Evolutionary conservation across 768 basidiomycete species (phyloP), one percentile per base, ranked within the genome.

Genomic region (Termitomyces sp.): DNA sequence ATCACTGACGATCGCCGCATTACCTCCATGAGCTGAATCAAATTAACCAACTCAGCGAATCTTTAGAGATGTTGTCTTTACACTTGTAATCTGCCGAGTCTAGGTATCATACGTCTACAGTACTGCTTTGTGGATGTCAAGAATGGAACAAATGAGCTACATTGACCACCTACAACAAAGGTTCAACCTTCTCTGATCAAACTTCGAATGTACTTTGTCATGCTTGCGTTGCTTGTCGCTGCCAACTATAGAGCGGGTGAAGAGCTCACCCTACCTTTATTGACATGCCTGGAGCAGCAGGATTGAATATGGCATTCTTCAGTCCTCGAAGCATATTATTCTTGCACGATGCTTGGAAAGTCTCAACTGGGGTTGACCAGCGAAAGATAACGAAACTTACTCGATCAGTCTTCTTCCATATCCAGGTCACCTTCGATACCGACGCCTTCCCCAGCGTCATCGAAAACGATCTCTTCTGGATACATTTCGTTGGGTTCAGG

Each of bases 381-480:
- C 3, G 38, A 13, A 18, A 48, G 16, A 47, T 38, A 26, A 2
- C 24, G 35, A 10, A 22, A n/a, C 52, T 30, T 6, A 52, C 52
- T 46, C 18, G n/a, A 32, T 68, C 59, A 82, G 52, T 83, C 80
- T 56, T 85, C 84, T 2, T 86, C 83, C 71, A 86, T 78, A 60
- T 87, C 88, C 52, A 90, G 74, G 66, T 90, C 87, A 4, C 85
- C 88, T 67, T 89, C 85, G 1, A 88, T 70, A 10, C 86, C 86
- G 9, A 69, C 76, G 5, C 88, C 88, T 58, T 85, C 84, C 0
- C 86, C 88, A 4, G 72, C 71, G 63, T 89, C 87, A 56, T 88
- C 87, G 57, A 85, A 88, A 5, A 79, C 73, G 18, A 74, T 69
- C n/a, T 83, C 83, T 43, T 82, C 80, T 30, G 73, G 76, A 68